Evolutionary conservation across 805 yeast species (phyloP).

Genomic region (Ogataea minuta): DNA sequence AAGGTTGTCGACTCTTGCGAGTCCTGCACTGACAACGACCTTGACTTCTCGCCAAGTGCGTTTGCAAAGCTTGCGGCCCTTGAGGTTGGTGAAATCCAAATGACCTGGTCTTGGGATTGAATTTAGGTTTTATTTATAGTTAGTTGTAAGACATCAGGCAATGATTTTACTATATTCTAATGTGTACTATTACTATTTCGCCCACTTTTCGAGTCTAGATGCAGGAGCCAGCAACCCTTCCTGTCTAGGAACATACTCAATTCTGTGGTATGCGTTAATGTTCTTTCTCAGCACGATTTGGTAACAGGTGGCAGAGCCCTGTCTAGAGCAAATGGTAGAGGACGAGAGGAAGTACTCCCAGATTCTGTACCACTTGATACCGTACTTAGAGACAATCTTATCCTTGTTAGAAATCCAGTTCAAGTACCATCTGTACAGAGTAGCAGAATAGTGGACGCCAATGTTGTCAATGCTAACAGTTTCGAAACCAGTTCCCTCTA

Average conservation of each 20-base stretch:
- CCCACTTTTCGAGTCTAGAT: constrained; percentile 57
- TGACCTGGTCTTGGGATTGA: constrained; percentile 45
- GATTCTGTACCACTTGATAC: constrained; percentile 85
- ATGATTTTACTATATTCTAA: no score
- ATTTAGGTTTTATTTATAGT: no score
- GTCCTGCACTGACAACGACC: constrained; percentile 44
- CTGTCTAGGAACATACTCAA: constrained; percentile 77
- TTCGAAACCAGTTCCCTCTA: constrained; percentile 86
- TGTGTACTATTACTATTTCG: no score
- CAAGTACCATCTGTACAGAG: constrained; percentile 92
- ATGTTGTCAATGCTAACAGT: constrained; percentile 79
- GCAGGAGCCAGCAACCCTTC: constrained; percentile 65
- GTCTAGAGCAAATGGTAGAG: constrained; percentile 83
- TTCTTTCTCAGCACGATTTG: constrained; percentile 91
- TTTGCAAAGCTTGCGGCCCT: constrained; percentile 45
- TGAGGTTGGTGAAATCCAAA: constrained; percentile 44
- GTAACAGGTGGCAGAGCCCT: constrained; percentile 89
- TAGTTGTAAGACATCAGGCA: no score
- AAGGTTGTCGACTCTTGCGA: constrained; percentile 54
- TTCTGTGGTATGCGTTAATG: constrained; percentile 77
- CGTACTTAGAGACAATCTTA: constrained; percentile 73
- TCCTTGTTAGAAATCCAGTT: constrained; percentile 89
- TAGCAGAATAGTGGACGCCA: constrained; percentile 90
- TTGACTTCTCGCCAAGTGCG: constrained; percentile 57
- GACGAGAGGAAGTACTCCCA: constrained; percentile 89